Base-by-base conservation (phyloP, 139 green algal genomes). In the Choricystis sp. region DNA sequence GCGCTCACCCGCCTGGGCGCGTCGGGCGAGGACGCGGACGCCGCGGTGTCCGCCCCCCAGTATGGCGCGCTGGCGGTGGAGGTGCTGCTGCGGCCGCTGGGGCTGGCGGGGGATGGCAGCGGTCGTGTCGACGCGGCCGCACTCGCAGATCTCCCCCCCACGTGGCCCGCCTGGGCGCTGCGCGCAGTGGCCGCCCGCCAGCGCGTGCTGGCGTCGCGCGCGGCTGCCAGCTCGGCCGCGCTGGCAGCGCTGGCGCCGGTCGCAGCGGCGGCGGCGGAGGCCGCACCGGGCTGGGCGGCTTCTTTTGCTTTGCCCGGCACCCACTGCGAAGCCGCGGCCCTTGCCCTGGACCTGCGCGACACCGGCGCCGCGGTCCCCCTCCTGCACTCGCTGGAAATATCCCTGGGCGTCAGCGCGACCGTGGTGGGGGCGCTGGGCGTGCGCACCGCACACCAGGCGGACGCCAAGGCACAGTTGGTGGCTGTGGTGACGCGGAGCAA, bases 391-490 rank as follows among this genome's bases (percentile, higher is more conserved):
- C 14, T 9, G 9, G n/a, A 5, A 4, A 19, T 19, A 26, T 16
- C 56, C 16, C 40, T 52, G 40, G 40, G 69, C 25, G 26, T 70
- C 22, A 21, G 31, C 40, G 40, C 16, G 9, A 52, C 9, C 57
- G 26, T 62, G 19, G 59, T 71, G 68, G 88, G 88, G 14, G 84
- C 77, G 21, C 71, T 96, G 71, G 89, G 89, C 24, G 72, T 76
- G 52, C 78, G 89, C 49, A 96, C 89, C 9, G 79, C 77, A 29
- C 87, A 96, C 73, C 89, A 96, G 72, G 16, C 75, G 29, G 86
- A 95, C 57, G 63, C 85, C 29, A 89, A 90, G 70, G 85, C 84
- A 31, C 85, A 94, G 77, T 76, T 94, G 57, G 69, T 93, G 31
- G 68, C 84, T 14, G 20, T n/a, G 29, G 60, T 77, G 40, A 16